These are phyloP conservation scores for Teratosphaeria viscida DNA, from an alignment of 2,329 filamentous ascomycete species.

Conservation along the genomic window DNA sequence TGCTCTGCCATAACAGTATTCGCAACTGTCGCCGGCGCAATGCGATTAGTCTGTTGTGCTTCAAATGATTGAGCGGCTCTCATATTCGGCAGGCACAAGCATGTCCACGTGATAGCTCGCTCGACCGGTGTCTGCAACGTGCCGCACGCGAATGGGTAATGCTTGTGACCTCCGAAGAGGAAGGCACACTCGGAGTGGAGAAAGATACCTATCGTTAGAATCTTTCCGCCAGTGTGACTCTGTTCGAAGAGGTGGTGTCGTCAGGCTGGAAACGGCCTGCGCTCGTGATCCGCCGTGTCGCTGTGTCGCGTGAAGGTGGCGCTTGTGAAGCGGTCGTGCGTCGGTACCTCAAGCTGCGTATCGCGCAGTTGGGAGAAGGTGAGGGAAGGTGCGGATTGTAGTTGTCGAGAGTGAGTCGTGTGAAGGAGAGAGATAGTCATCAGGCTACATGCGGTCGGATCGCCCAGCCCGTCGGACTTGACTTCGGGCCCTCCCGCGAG, in stretches of 20 bases:
- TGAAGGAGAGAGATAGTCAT: not conserved
- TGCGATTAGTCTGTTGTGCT: not conserved
- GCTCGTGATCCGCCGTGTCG: not conserved
- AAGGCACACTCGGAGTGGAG: not conserved
- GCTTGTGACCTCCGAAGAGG: not conserved
- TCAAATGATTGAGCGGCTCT: not conserved
- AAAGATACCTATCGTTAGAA: not conserved
- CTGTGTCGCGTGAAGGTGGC: not conserved
- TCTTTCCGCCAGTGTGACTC: not conserved
- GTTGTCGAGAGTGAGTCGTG: not conserved
- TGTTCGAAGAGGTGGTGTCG: not conserved
- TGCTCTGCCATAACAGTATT: constrained; percentile 61
- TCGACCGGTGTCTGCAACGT: not conserved
- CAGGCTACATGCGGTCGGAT: not conserved
- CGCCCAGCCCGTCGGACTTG: no score
- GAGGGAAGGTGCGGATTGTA: not conserved
- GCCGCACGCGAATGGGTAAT: not conserved
- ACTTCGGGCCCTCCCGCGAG: no score
- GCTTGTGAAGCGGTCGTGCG: not conserved
- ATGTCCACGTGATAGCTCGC: not conserved
- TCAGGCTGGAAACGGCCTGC: not conserved
- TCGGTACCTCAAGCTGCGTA: not conserved
- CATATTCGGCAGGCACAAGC: not conserved
- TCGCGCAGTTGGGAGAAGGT: not conserved
- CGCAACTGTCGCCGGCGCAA: constrained; percentile 10